Evolutionary conservation across 139 green algal species (phyloP), one percentile per base, ranked within the genome.

Genomic region (Asterochloris sp.): DNA sequence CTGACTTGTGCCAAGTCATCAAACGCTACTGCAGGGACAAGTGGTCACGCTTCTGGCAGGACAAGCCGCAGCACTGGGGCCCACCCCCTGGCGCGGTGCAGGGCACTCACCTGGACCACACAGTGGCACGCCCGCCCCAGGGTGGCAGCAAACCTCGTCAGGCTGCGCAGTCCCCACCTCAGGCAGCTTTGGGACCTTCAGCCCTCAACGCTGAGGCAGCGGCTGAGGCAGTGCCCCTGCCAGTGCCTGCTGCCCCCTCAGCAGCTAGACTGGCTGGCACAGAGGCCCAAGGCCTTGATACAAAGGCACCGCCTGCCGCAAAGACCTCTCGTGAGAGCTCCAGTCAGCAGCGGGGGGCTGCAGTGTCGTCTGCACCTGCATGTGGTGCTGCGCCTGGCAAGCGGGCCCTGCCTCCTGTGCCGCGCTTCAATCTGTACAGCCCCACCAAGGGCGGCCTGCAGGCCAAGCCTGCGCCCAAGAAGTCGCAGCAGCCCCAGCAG

Each of bases 41-140:
- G 61, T 82, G 78, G 64, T 61, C 69, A 66, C 63, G 78, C 16
- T 82, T 69, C 67, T 68, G 67, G 69, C 69, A 74, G 38, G 76
- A 80, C 76, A 80, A 80, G 76, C 76, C 76, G 12, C 76, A 80
- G 76, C 76, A 80, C 23, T 80, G 76, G 76, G 76, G 76, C 14
- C 12, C 47, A 1, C 76, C 54, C 0, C 60, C 76, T 60, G 60
- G 26, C 47, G 60, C 68, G 47, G 68, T 69, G 23, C 68, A 61
- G 13, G 11, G 60, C 14, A 23, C n/a, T 10, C 60, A 80, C 14
- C 76, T 54, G 38, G 38, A 54, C 38, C 38, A 54, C 38, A 54
- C 38, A 54, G 38, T 54, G 38, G 38, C 38, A 2, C 38, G 38
- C 38, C 38, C 38, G 38, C 38, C 38, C 38, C 38, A 54, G 38